Percentiles rank a stretch among this genome's conserved stretches.
phyloP scores from a whole-genome alignment of 2,329 filamentous ascomycete genomes.

The Xylaria sp. region DNA sequence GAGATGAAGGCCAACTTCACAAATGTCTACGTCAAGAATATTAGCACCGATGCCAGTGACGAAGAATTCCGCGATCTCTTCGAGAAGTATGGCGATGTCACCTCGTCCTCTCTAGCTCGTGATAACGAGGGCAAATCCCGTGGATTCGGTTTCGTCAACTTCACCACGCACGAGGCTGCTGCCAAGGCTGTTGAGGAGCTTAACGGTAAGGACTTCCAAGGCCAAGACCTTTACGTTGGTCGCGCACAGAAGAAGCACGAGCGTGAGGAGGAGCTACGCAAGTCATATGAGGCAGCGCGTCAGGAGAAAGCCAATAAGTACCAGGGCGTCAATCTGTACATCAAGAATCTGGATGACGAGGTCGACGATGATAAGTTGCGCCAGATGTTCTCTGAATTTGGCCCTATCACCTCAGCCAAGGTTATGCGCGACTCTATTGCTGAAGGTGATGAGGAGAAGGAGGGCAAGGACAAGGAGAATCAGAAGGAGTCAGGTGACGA shows the following conservation, averaged over 20 bases:
- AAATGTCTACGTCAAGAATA: slow-evolving; percentile 99
- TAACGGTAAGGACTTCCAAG: slow-evolving; percentile 90
- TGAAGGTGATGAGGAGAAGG: slow-evolving; percentile 66
- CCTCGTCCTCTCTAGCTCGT: slow-evolving; percentile 91
- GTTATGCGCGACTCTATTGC: slow-evolving; percentile 89
- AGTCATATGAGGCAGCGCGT: slow-evolving; percentile 97
- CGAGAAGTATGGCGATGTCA: slow-evolving; percentile 91
- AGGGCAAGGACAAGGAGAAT: slow-evolving; percentile 62
- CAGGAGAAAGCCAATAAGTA: slow-evolving; percentile 99
- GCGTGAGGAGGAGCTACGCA: slow-evolving; percentile 98
- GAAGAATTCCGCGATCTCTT: slow-evolving; percentile 96
- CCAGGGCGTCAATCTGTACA: slow-evolving; percentile 98
- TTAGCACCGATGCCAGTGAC: slow-evolving; percentile 83
- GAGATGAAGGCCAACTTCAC: slow-evolving; percentile 99
- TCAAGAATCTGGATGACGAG: slow-evolving; percentile 98
- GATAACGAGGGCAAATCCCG: slow-evolving; percentile 92
- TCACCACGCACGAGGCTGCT: slow-evolving; percentile 88
- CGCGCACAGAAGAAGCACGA: slow-evolving; percentile 99
- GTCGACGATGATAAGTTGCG: slow-evolving; percentile 98
- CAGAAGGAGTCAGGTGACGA: slow-evolving; percentile 62
- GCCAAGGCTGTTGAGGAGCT: slow-evolving; percentile 88
- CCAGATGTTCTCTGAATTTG: slow-evolving; percentile 89
- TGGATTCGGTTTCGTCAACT: slow-evolving; percentile 97
- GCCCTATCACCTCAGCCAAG: slow-evolving; percentile 97
- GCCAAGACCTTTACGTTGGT: slow-evolving; percentile 96